Base-by-base conservation (phyloP, 2,329 filamentous ascomycete species). In the Claviceps maximensis region DNA sequence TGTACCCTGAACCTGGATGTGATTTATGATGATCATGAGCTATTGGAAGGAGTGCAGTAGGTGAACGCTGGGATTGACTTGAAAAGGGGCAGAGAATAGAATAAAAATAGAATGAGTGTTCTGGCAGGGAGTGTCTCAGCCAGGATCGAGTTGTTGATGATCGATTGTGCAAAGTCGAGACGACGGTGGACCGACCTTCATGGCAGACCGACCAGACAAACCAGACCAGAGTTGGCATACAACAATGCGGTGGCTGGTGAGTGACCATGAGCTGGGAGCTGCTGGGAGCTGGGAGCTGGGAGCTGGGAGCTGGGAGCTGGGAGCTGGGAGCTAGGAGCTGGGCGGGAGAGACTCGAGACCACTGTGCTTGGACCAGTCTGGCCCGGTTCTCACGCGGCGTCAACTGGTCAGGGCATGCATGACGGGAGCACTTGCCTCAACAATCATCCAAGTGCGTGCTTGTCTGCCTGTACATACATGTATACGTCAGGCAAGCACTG, bases 171-270 rank as follows among this genome's bases (percentile, higher is more conserved):
- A 25, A 38, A 8, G 36, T 38, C 36, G 44, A 7, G 25, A 29
- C 17, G 8, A 15, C 13, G 12, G 31, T 33, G 31, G 31, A 33
- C 31, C 9, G 31, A n/a, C n/a, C n/a, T n/a, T n/a, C n/a, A n/a
- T n/a, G n/a, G n/a, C n/a, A n/a, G n/a, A n/a, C n/a, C n/a, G n/a
- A n/a, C n/a, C n/a, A n/a, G n/a, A n/a, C n/a, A n/a, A n/a, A n/a
- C n/a, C 21, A 25, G 42, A 27, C 36, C 42, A 45, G 23, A 15
- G n/a, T n/a, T 21, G 13, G 15, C 25, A 45, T 27, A n/a, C n/a
- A 15, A 42, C 40, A 45, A 50, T 31, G 27, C 49, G 49, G 49
- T 50, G 49, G 49, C 49, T 45, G 49, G 49, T 31, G 3, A 29
- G 25, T 31, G 49, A 33, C n/a, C n/a, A n/a, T n/a, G n/a, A 29